Percentiles rank a stretch among this genome's conserved stretches.
These are phyloP conservation scores for Carex pumila DNA, from an alignment of 176 grass and related monocot species.

Conservation along the genomic window DNA sequence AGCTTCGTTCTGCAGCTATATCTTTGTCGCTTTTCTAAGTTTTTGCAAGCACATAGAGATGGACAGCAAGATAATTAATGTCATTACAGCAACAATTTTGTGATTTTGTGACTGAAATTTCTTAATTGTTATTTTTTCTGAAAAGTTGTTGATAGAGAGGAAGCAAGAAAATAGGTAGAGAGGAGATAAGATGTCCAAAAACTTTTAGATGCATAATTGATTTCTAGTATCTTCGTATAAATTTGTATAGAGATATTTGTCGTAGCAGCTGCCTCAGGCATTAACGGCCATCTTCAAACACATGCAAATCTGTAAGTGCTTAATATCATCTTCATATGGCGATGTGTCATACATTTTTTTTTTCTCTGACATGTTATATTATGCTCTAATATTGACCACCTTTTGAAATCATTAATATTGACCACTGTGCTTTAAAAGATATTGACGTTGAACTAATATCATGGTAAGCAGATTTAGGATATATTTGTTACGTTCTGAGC, in stretches of 20 bases:
- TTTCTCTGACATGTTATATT: too few species aligned
- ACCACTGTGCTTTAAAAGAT: too few species aligned
- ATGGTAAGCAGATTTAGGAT: too few species aligned
- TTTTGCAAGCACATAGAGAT: not conserved
- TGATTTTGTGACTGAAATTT: not conserved
- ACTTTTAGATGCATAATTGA: not conserved
- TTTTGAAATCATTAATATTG: too few species aligned
- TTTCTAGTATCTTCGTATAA: not conserved
- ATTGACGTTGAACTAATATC: too few species aligned
- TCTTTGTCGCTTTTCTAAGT: conserved; percentile 56
- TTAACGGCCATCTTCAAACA: too few species aligned
- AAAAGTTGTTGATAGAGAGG: not conserved
- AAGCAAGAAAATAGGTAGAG: not conserved
- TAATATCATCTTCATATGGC: too few species aligned
- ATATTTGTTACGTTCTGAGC: too few species aligned
- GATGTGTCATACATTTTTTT: too few species aligned
- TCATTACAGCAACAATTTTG: conserved; percentile 5
- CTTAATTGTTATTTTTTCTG: not conserved
- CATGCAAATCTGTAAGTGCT: too few species aligned
- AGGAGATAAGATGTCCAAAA: not conserved
- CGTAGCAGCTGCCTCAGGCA: not conserved
- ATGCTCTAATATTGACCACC: too few species aligned
- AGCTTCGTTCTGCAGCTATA: conserved; percentile 70
- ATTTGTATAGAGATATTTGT: not conserved
- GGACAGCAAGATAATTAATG: not conserved